phyloP scores from a whole-genome alignment of 2,329 filamentous ascomycete species.

The Aureobasidium pullulans region DNA sequence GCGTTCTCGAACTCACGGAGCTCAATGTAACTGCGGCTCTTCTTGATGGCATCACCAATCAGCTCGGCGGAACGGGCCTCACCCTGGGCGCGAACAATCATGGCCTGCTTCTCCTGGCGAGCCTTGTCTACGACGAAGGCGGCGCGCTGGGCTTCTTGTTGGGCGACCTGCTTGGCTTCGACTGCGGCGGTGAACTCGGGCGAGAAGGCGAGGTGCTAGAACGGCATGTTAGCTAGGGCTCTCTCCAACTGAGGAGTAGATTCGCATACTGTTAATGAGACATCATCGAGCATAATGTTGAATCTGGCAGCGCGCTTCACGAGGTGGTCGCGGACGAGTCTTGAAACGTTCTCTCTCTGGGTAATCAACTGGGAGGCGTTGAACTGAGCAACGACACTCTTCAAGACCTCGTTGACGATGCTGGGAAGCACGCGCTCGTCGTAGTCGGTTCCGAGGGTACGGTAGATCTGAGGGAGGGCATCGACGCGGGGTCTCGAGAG shows the following conservation, averaged over 20 bases:
- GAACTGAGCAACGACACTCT: slow-evolving; percentile 97
- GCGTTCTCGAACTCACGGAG: slow-evolving; percentile 98
- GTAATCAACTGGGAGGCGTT: slow-evolving; percentile 98
- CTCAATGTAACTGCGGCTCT: slow-evolving; percentile 93
- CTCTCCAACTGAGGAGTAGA: background rate
- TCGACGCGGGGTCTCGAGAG: slow-evolving; percentile 83
- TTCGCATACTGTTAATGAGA: slow-evolving; percentile 76
- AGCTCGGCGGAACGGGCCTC: slow-evolving; percentile 96
- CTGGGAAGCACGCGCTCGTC: slow-evolving; percentile 96
- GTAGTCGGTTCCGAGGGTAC: slow-evolving; percentile 90
- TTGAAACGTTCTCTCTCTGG: slow-evolving; percentile 93
- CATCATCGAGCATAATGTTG: slow-evolving; percentile 96
- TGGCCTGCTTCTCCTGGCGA: slow-evolving; percentile 98
- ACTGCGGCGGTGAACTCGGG: slow-evolving; percentile 63
- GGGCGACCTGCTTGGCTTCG: slow-evolving; percentile 62
- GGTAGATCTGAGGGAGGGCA: slow-evolving; percentile 91
- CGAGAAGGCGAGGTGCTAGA: slow-evolving; percentile 55
- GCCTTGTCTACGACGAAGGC: slow-evolving; percentile 99
- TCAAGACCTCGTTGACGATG: slow-evolving; percentile 98
- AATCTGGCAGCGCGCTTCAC: slow-evolving; percentile 86
- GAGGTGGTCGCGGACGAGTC: slow-evolving; percentile 86
- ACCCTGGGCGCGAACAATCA: slow-evolving; percentile 97
- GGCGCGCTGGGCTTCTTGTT: slow-evolving; percentile 92
- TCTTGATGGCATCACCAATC: slow-evolving; percentile 99
- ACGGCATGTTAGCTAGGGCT: background rate